Conservation (phyloP, 2,329 filamentous ascomycete species). For the Incumbomyces delicatus region DNA sequence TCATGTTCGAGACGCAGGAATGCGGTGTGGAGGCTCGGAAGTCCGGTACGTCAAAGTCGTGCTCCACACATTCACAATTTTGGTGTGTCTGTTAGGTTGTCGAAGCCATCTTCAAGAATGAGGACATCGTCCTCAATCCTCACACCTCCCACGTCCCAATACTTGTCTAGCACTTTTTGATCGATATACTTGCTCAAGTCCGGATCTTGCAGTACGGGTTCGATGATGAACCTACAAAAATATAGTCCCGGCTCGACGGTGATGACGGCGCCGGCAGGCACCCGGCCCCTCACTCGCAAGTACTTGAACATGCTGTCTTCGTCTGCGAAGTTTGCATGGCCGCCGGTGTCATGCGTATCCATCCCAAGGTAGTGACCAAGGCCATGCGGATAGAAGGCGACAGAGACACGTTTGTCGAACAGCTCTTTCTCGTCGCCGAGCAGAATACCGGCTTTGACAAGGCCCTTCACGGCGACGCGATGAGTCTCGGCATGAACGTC, state of each 20-base stretch:
- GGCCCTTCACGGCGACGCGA: constrained; percentile 58
- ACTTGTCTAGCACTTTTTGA: constrained; percentile 58
- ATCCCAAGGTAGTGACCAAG: constrained; percentile 85
- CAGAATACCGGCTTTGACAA: constrained; percentile 64
- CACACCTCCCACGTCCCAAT: constrained; percentile 84
- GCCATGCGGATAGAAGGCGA: constrained; percentile 86
- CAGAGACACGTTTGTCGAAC: constrained; percentile 66
- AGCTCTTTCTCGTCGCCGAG: constrained; percentile 61
- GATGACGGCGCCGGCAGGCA: constrained; percentile 73
- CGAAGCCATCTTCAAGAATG: constrained; percentile 65
- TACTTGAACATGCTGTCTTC: constrained; percentile 79
- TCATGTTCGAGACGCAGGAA: too few relatives aligned
- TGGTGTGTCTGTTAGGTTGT: constrained; percentile 73
- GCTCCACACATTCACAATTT: constrained; percentile 57
- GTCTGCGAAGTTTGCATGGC: constrained; percentile 68
- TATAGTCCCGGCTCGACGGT: constrained; percentile 89
- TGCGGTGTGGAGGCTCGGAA: too few relatives aligned
- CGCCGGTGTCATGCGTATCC: constrained; percentile 83
- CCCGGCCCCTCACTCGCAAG: constrained; percentile 62
- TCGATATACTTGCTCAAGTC: constrained; percentile 70
- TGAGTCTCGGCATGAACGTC: constrained; percentile 65
- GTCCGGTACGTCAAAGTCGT: too few relatives aligned
- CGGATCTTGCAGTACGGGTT: constrained; percentile 64
- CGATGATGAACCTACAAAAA: constrained; percentile 83
- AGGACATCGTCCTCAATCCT: constrained; percentile 87